These are phyloP conservation scores for Nothophytophthora sp. DNA, from an alignment of 352 stramenopile species.

Conservation along the genomic window DNA sequence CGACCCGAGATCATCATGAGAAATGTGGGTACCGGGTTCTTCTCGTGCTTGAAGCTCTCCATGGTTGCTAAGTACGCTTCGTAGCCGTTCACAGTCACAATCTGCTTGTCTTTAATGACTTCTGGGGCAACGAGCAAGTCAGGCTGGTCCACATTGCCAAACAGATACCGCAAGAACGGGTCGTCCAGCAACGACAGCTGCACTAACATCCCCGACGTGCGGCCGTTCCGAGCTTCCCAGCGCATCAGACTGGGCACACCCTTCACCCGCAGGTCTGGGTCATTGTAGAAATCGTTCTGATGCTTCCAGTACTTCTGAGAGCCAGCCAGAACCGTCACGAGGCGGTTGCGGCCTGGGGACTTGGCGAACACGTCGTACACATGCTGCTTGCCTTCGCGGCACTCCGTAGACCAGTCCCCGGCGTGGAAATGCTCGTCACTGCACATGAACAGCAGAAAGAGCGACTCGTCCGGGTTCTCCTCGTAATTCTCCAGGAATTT, in stretches of 20 bases:
- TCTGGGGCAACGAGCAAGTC: conserved; percentile 24
- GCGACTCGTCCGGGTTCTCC: conserved; percentile 32
- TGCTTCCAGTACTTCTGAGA: conserved; percentile 46
- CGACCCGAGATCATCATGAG: conserved; percentile 73
- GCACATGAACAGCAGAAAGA: conserved; percentile 76
- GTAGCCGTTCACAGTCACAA: conserved; percentile 35
- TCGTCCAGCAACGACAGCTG: conserved; percentile 40
- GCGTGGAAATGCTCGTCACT: conserved; percentile 57
- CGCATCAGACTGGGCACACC: conserved; percentile 41
- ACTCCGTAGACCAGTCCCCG: conserved; percentile 55
- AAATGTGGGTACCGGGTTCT: conserved; percentile 44
- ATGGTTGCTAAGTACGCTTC: conserved; percentile 34
- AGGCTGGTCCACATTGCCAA: conserved; percentile 34
- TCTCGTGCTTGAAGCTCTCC: conserved; percentile 30
- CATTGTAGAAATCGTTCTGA: conserved; percentile 45
- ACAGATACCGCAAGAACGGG: conserved; percentile 49
- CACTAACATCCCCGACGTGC: conserved; percentile 40
- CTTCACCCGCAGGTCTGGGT: conserved; percentile 41
- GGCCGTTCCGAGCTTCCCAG: conserved; percentile 35
- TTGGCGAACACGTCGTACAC: conserved; percentile 66
- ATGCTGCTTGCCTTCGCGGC: conserved; percentile 41
- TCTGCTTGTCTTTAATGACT: conserved; percentile 30
- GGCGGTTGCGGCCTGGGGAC: conserved; percentile 44
- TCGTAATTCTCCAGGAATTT: conserved; percentile 54
- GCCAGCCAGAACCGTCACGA: conserved; percentile 63